A percentile compares a stretch with the other conserved stretches of the same genome.
Evolutionary conservation across 129 eudicot genomes (phyloP).

Genomic region (Oenanthe sinensis): DNA sequence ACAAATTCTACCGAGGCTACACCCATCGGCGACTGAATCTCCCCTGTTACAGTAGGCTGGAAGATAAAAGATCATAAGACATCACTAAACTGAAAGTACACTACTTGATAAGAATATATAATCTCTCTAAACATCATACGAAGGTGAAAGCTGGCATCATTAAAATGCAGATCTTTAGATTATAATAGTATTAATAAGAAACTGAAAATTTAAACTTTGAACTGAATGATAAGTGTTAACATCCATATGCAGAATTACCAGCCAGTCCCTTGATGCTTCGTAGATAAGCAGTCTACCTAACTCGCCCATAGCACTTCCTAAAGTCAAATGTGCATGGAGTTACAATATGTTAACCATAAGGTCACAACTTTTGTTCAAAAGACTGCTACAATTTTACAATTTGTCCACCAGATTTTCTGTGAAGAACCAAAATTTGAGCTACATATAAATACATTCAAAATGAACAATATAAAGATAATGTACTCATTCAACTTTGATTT

Average conservation of each 20-base stretch:
- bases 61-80: constrained; percentile 11
- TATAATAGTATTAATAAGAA: background rate
- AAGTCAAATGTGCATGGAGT: background rate
- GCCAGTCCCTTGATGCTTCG: constrained; percentile 95
- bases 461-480: background rate
- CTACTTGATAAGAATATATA: background rate
- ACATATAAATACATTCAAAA: background rate
- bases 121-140: no score
- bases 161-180: background rate
- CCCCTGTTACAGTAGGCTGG: constrained; percentile 79
- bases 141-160: no score
- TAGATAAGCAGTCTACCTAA: constrained; percentile 88
- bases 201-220: background rate
- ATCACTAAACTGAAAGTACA: background rate
- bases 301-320: constrained; percentile 96
- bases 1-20: constrained; percentile 80
- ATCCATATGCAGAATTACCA: constrained; percentile 36
- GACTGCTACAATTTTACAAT: background rate
- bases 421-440: background rate
- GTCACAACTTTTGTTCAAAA: background rate
- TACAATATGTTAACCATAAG: background rate
- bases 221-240: background rate
- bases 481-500: background rate
- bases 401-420: background rate
- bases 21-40: constrained; percentile 85